Conservation (phyloP, 2,329 filamentous ascomycete genomes). For the Aschersonia sp. region DNA sequence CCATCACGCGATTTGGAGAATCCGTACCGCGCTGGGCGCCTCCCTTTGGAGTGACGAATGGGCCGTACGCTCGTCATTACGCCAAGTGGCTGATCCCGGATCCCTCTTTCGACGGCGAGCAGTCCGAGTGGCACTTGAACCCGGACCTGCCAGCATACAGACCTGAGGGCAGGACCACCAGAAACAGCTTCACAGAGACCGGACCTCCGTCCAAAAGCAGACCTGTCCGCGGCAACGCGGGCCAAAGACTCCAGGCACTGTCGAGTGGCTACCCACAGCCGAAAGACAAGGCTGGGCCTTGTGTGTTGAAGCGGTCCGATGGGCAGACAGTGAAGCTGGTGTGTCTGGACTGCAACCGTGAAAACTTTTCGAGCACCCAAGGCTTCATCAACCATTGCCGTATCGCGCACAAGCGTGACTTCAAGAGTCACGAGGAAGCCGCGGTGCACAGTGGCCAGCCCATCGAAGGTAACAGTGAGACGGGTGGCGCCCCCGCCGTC, state of each 20-base stretch:
- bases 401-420: conserved; percentile 85
- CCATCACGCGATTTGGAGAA: conserved; percentile 47
- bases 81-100: conserved; percentile 90
- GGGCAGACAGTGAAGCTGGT: conserved; percentile 79
- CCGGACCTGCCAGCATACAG: conserved; percentile 28
- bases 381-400: conserved; percentile 99
- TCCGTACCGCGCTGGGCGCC: conserved; percentile 63
- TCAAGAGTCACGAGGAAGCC: conserved; percentile 91
- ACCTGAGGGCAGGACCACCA: conserved; percentile 62
- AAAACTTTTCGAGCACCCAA: conserved; percentile 90
- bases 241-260: conserved; percentile 53
- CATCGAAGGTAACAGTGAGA: conserved; percentile 36
- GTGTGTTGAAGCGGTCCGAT: conserved; percentile 74
- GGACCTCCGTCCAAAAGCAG: conserved; percentile 33
- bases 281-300: conserved; percentile 74
- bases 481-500: conserved; percentile 3
- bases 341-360: conserved; percentile 74
- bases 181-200: conserved; percentile 46
- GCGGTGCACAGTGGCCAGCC: conserved; percentile 76
- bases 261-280: conserved; percentile 55
- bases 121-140: conserved; percentile 29
- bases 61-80: conserved; percentile 89
- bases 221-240: conserved; percentile 31
- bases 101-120: conserved; percentile 63
- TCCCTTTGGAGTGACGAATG: conserved; percentile 81